Percentiles rank a stretch among this genome's conserved stretches.
These are phyloP conservation scores for Calocybe indica DNA, from an alignment of 768 basidiomycete species.

Conservation along the genomic window DNA sequence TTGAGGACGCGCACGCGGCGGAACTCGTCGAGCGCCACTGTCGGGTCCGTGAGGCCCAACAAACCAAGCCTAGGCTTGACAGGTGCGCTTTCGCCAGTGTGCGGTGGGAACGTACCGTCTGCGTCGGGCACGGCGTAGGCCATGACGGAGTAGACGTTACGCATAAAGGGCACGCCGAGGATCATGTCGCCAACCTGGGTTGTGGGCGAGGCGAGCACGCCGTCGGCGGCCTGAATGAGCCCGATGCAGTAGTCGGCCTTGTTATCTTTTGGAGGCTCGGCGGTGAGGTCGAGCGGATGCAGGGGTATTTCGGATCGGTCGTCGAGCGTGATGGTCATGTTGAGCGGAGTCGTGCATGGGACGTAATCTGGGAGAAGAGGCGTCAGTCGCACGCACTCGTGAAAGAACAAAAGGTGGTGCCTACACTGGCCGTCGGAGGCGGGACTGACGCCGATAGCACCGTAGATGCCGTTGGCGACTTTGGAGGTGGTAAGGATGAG, in stretches of 20 bases:
- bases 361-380: conserved; percentile 52
- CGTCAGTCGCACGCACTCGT: not conserved
- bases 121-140: conserved; percentile 47
- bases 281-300: conserved; percentile 72
- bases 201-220: conserved; percentile 27
- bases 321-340: conserved; percentile 64
- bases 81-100: conserved; percentile 9
- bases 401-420: conserved; percentile 17
- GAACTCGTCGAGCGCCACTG: conserved; percentile 61
- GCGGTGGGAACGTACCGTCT: conserved; percentile 39
- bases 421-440: conserved; percentile 58
- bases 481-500: conserved; percentile 52
- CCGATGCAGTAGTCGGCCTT: conserved; percentile 50
- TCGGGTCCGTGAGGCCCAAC: conserved; percentile 55
- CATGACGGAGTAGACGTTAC: conserved; percentile 74
- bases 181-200: conserved; percentile 58
- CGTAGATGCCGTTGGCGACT: conserved; percentile 75
- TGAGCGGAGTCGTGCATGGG: conserved; percentile 64
- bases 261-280: conserved; percentile 36
- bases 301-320: conserved; percentile 49
- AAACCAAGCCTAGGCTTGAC: conserved; percentile 52
- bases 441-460: conserved; percentile 60
- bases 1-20: conserved; percentile 61
- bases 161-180: conserved; percentile 73
- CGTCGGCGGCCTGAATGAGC: conserved; percentile 55